Evolutionary conservation across 2,329 filamentous ascomycete genomes (phyloP).

Genomic region (Beauveria bassiana): DNA sequence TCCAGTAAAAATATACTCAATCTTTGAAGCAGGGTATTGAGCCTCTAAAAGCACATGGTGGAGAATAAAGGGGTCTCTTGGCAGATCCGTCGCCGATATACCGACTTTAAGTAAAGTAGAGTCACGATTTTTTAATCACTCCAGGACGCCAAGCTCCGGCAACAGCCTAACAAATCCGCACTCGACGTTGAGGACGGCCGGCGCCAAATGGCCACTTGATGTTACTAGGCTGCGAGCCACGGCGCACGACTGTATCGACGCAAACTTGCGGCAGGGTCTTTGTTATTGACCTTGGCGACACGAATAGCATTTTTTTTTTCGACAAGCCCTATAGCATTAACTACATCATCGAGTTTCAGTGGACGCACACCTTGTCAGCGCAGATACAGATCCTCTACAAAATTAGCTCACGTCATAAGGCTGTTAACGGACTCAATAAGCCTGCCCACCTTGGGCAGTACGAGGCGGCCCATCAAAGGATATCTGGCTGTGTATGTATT

Average conservation of each 20-base stretch:
- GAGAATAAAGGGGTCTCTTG: constrained; percentile 27
- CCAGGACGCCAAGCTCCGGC: constrained; percentile 25
- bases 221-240: constrained; percentile 21
- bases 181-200: constrained; percentile 19
- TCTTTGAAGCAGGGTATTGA: constrained; percentile 27
- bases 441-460: neutral
- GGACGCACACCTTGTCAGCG: constrained; percentile 17
- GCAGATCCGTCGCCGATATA: constrained; percentile 23
- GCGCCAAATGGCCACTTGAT: constrained; percentile 19
- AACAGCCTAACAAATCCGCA: constrained; percentile 26
- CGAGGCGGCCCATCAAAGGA: neutral
- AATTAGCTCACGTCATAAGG: constrained; percentile 19
- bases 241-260: constrained; percentile 16
- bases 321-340: constrained; percentile 24
- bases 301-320: constrained; percentile 26
- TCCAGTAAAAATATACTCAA: constrained; percentile 19
- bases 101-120: constrained; percentile 22
- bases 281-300: constrained; percentile 27
- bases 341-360: constrained; percentile 24
- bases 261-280: constrained; percentile 20
- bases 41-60: constrained; percentile 22
- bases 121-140: constrained; percentile 25
- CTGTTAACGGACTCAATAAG: neutral
- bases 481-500: neutral
- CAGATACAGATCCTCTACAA: constrained; percentile 20